Evolutionary conservation across 495 filamentous ascomycete species (phyloP), one percentile per base, ranked within the genome.

Genomic region (Penicillium robsamsonii): DNA sequence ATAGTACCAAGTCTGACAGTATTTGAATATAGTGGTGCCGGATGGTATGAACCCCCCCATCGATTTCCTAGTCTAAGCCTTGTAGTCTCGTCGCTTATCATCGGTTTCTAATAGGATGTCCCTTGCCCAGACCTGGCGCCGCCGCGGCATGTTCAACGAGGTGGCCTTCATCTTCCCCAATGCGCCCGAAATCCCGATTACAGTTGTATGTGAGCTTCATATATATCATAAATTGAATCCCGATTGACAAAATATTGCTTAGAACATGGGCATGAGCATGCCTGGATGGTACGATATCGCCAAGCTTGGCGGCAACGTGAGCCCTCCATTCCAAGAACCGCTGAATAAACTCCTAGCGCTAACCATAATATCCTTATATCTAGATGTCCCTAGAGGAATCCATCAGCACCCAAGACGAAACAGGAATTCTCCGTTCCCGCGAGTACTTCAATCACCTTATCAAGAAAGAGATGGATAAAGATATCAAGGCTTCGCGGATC

Each of bases 211-310:
- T 75, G 40, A 22, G 10, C 37, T n/a, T 15, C 37, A 6, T 11
- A 15, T 22, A 10, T 8, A 10, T 37, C 0, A 38, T 15, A 8
- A 15, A 41, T 2, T 12, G 11, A 30, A 7, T 20, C 27, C 17
- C 33, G 22, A 38, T 47, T 47, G 38, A 45, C 15, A 18, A 13
- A 11, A 31, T 15, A 20, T 18, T 5, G 12, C 6, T 9, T 59
- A 91, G 89, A 91, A 94, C 68, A 74, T 81, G 38, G 91, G 91
- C 31, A 88, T 90, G 87, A 68, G 68, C 10, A 92, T 96, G 90
- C 90, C 92, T 4, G 90, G 88, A 18, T 96, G 93, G 93, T 96
- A 92, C 67, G 91, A 96, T 62, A 89, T 96, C 63, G 81, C 87
- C 72, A 85, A 87, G 72, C 64, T 70, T 10, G 66, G 69, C 30